phyloP scores from a whole-genome alignment of 805 yeast genomes.

The Yarrowia hollandica region DNA sequence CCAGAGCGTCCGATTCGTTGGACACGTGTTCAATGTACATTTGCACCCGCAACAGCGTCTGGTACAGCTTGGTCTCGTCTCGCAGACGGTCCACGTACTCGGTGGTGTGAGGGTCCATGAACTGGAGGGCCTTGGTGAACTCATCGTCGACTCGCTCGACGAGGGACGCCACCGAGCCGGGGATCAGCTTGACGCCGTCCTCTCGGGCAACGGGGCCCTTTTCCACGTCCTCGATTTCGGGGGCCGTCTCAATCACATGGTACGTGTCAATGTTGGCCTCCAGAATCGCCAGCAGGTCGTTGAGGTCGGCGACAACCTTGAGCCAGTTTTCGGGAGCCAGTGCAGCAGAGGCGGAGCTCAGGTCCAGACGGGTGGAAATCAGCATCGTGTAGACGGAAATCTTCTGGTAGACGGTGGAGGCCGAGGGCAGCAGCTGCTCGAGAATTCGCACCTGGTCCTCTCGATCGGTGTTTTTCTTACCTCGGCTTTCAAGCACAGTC shows the following conservation, averaged over 20 bases:
- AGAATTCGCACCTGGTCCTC: constrained; percentile 71
- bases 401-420: constrained; percentile 68
- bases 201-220: constrained; percentile 57
- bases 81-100: constrained; percentile 88
- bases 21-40: constrained; percentile 66
- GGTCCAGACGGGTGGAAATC: constrained; percentile 86
- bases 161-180: constrained; percentile 82
- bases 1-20: constrained; percentile 37
- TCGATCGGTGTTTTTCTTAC: constrained; percentile 90
- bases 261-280: constrained; percentile 59
- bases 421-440: constrained; percentile 55
- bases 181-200: constrained; percentile 68
- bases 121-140: constrained; percentile 80
- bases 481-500: constrained; percentile 81
- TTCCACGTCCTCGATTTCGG: constrained; percentile 73
- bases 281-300: constrained; percentile 62
- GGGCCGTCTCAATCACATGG: constrained; percentile 79
- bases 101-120: constrained; percentile 90
- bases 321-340: constrained; percentile 85
- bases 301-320: constrained; percentile 61
- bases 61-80: constrained; percentile 79
- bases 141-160: constrained; percentile 96
- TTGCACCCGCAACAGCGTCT: constrained; percentile 79
- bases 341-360: constrained; percentile 61
- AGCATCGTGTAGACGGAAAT: constrained; percentile 77